Evolutionary conservation across 1,284 basidiomycete genomes (phyloP).

Genomic region (Cerrena zonata): DNA sequence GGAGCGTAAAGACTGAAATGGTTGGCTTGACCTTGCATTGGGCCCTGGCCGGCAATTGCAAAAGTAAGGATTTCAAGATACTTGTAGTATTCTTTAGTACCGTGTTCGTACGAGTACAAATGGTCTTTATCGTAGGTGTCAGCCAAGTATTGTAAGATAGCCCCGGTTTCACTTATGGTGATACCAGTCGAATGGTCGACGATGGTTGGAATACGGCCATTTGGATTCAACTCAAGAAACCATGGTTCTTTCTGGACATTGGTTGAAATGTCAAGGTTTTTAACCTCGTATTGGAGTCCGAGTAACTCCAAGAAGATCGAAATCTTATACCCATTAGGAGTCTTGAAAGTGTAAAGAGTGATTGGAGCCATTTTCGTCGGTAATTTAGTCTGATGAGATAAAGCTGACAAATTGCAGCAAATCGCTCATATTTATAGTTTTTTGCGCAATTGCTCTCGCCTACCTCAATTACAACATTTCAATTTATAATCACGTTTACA

Average conservation of each 20-base stretch:
- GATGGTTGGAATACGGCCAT: slow-evolving; percentile 52
- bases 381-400: too few species aligned
- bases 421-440: too few species aligned
- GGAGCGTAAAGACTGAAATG: slow-evolving; percentile 51
- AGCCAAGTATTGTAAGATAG: slow-evolving; percentile 49
- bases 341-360: slow-evolving; percentile 57
- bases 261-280: slow-evolving; percentile 30
- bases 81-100: slow-evolving; percentile 59
- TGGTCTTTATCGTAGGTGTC: slow-evolving; percentile 41
- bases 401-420: too few species aligned
- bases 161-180: slow-evolving; percentile 49
- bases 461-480: too few species aligned
- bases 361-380: too few species aligned
- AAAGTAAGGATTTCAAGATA: slow-evolving; percentile 38
- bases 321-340: slow-evolving; percentile 63
- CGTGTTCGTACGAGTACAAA: slow-evolving; percentile 42
- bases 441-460: too few species aligned
- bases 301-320: slow-evolving; percentile 24
- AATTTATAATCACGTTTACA: too few species aligned
- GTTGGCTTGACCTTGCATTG: slow-evolving; percentile 69
- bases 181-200: slow-evolving; percentile 38
- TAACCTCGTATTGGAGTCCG: slow-evolving; percentile 25
- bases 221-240: slow-evolving; percentile 53
- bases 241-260: slow-evolving; percentile 47
- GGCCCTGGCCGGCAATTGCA: slow-evolving; percentile 47